A percentile compares a stretch with the other conserved stretches of the same genome.
Conservation (phyloP, 306 rosid species). For the Citrullus amarus region DNA sequence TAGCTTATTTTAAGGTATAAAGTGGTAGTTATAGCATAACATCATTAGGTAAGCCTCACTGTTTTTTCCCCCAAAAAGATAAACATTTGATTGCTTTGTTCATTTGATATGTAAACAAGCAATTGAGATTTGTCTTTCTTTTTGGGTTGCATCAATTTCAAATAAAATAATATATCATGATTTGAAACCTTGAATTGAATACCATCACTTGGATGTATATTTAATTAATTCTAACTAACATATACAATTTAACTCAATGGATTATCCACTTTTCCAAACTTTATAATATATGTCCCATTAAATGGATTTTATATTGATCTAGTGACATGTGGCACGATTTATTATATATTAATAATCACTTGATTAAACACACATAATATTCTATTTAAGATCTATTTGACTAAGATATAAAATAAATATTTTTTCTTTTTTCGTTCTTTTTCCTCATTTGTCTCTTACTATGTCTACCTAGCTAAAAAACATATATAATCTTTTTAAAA, state of each 20-base stretch:
- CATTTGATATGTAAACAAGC: neutral
- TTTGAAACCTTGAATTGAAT: neutral
- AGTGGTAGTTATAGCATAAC: slow-evolving; percentile 9
- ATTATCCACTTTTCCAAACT: neutral
- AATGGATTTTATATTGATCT: neutral
- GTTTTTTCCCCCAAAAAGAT: neutral
- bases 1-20: neutral
- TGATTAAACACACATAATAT: neutral
- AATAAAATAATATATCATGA: neutral
- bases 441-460: neutral
- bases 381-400: neutral
- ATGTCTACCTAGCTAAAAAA: neutral
- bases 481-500: neutral
- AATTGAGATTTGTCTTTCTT: neutral
- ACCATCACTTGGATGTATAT: neutral
- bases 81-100: neutral
- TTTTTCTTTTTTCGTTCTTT: neutral
- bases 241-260: neutral
- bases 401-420: neutral
- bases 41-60: slow-evolving; percentile 10
- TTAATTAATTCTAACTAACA: neutral
- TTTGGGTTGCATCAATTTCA: neutral
- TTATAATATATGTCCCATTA: neutral
- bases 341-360: neutral
- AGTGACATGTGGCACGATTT: neutral